A percentile compares a stretch with the other conserved stretches of the same genome.
phyloP scores from a whole-genome alignment of 108 stramenopile species.

The Conticribra guillardii region DNA sequence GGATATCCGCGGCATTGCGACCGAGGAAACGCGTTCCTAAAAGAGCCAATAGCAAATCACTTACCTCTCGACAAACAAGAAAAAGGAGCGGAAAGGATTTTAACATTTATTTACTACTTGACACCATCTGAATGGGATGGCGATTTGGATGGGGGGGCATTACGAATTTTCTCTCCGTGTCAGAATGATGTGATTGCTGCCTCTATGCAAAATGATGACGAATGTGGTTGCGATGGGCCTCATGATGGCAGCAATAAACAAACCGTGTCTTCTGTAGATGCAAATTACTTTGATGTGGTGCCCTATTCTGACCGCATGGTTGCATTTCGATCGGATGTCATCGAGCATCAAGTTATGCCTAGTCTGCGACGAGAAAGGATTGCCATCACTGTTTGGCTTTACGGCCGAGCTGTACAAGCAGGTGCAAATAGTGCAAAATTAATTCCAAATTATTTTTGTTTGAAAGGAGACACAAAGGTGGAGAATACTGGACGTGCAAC shows the following conservation, averaged over 20 bases:
- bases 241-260: too few species aligned
- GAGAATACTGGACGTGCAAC: background rate
- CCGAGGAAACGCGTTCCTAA: constrained; percentile 30
- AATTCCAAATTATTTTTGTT: background rate
- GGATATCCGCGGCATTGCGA: constrained; percentile 74
- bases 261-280: too few species aligned
- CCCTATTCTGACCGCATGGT: constrained; percentile 67
- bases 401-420: constrained; percentile 31
- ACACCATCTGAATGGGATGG: constrained; percentile 63
- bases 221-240: background rate
- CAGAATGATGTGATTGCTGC: background rate
- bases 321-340: constrained; percentile 68
- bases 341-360: constrained; percentile 76
- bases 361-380: constrained; percentile 54
- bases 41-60: constrained; percentile 22
- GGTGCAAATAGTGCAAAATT: background rate
- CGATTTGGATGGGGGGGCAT: constrained; percentile 59
- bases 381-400: constrained; percentile 80
- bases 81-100: constrained; percentile 40
- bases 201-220: background rate
- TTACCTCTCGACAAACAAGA: constrained; percentile 6
- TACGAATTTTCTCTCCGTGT: constrained; percentile 47
- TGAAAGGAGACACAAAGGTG: background rate
- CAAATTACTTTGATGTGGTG: constrained; percentile 30
- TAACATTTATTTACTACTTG: constrained; percentile 76